Evolutionary conservation across 176 grass and related monocot species (phyloP).

Genomic region (Oryza officinalis): DNA sequence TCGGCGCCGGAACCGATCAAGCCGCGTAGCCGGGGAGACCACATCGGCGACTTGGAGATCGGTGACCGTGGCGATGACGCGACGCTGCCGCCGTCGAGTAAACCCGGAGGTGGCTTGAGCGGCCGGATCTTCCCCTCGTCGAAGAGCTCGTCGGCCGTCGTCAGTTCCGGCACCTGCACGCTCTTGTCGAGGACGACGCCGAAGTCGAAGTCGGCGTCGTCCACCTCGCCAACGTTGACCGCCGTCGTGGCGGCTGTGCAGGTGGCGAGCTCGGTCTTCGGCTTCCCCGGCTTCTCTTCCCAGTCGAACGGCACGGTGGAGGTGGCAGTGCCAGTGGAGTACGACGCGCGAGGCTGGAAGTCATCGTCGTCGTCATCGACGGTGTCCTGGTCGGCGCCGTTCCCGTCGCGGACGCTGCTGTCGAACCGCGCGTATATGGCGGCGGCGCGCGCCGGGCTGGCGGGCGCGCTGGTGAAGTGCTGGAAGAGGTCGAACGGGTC

Average conservation of each 20-base stretch:
- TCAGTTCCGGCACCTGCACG: conserved; percentile 33
- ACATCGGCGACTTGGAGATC: conserved; percentile 37
- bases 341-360: conserved; percentile 40
- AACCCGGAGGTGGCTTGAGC: conserved; percentile 70
- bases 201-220: conserved; percentile 74
- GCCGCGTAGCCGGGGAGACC: conserved; percentile 49
- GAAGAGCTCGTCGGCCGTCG: conserved; percentile 80
- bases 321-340: conserved; percentile 32
- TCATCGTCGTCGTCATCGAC: neutral
- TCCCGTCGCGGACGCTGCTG: neutral
- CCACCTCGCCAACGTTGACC: neutral
- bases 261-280: conserved; percentile 49
- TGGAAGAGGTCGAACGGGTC: conserved; percentile 61
- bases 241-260: neutral
- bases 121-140: conserved; percentile 64
- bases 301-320: conserved; percentile 75
- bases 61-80: conserved; percentile 64
- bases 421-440: conserved; percentile 58
- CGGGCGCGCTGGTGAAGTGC: conserved; percentile 76
- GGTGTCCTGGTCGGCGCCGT: neutral
- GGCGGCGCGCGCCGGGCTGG: conserved; percentile 70
- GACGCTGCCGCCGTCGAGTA: conserved; percentile 50
- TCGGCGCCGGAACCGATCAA: conserved; percentile 42
- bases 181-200: conserved; percentile 50
- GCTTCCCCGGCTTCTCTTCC: conserved; percentile 80